Evolutionary conservation across 192 early-diverging fungal genomes (phyloP).

Genomic region (Ambispora gerdemannii): DNA sequence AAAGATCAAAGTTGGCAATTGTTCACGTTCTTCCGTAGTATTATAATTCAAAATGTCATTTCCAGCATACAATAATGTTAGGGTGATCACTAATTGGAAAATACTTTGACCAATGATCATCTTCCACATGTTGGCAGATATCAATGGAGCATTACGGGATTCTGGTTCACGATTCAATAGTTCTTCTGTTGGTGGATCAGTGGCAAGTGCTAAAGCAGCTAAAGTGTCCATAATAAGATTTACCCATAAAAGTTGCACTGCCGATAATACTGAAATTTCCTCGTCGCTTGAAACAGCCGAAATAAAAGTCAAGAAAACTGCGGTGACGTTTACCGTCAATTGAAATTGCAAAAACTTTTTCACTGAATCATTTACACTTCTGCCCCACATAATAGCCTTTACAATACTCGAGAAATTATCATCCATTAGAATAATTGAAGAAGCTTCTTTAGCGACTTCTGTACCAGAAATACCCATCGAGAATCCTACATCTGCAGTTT

Average conservation of each 20-base stretch:
- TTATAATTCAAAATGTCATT: slow-evolving; percentile 59
- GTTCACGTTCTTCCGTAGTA: slow-evolving; percentile 25
- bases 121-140: slow-evolving; percentile 92
- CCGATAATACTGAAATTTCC: slow-evolving; percentile 84
- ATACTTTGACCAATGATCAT: slow-evolving; percentile 91
- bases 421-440: slow-evolving; percentile 95
- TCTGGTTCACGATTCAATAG: slow-evolving; percentile 87
- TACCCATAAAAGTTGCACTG: slow-evolving; percentile 97
- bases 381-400: slow-evolving; percentile 97
- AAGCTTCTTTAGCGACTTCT: slow-evolving; percentile 99
- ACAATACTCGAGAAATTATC: slow-evolving; percentile 98
- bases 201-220: slow-evolving; percentile 94
- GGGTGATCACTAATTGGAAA: slow-evolving; percentile 80
- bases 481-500: slow-evolving; percentile 95
- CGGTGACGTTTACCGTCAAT: slow-evolving; percentile 94
- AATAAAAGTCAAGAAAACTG: slow-evolving; percentile 77
- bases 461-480: slow-evolving; percentile 99
- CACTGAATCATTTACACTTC: slow-evolving; percentile 92
- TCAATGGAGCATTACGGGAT: slow-evolving; percentile 74
- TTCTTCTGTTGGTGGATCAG: slow-evolving; percentile 85
- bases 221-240: slow-evolving; percentile 99
- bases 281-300: slow-evolving; percentile 61
- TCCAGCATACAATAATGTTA: slow-evolving; percentile 65
- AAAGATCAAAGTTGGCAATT: slow-evolving; percentile 80
- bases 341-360: slow-evolving; percentile 99